phyloP scores from a whole-genome alignment of 805 yeast genomes.

The Candida nanaspora region DNA sequence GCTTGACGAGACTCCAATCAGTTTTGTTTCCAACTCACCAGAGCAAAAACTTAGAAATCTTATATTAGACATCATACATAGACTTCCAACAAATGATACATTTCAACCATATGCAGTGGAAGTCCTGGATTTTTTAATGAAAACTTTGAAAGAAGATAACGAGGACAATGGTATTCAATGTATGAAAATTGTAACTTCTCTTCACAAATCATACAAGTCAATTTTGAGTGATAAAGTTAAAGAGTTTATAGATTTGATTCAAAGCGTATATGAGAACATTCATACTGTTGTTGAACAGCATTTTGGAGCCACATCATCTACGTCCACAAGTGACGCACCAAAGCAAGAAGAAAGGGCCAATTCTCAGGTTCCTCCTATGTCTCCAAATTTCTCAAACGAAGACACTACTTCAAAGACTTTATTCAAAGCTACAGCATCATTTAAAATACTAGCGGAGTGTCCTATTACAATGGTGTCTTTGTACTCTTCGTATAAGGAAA shows the following conservation, averaged over 20 bases:
- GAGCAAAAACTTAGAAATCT: conserved; percentile 77
- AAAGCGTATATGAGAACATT: conserved; percentile 71
- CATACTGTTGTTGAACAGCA: conserved; percentile 66
- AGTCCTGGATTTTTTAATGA: conserved; percentile 52
- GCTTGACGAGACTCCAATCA: conserved; percentile 63
- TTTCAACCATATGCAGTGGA: conserved; percentile 62
- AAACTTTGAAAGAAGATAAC: conserved; percentile 65
- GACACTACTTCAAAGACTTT: conserved; percentile 42
- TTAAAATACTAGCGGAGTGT: conserved; percentile 90
- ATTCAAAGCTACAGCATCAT: conserved; percentile 67
- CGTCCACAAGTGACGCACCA: too few species aligned
- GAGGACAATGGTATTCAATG: conserved; percentile 94
- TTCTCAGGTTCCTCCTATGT: conserved; percentile 27
- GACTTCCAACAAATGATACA: conserved; percentile 77
- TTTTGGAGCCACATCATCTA: conserved; percentile 34
- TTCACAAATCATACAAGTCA: conserved; percentile 79
- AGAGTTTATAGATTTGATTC: conserved; percentile 70
- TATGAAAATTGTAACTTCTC: conserved; percentile 76
- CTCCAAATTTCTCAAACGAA: conserved; percentile 33
- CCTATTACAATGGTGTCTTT: conserved; percentile 95
- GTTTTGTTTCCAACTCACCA: conserved; percentile 54
- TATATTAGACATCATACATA: conserved; percentile 69
- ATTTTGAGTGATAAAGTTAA: conserved; percentile 63
- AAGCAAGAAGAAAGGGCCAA: too few species aligned
- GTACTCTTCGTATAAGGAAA: conserved; percentile 76